Percentiles rank a stretch among this genome's conserved stretches.
Evolutionary conservation across 2,329 filamentous ascomycete genomes (phyloP).

Genomic region (Colletotrichum tanaceti): DNA sequence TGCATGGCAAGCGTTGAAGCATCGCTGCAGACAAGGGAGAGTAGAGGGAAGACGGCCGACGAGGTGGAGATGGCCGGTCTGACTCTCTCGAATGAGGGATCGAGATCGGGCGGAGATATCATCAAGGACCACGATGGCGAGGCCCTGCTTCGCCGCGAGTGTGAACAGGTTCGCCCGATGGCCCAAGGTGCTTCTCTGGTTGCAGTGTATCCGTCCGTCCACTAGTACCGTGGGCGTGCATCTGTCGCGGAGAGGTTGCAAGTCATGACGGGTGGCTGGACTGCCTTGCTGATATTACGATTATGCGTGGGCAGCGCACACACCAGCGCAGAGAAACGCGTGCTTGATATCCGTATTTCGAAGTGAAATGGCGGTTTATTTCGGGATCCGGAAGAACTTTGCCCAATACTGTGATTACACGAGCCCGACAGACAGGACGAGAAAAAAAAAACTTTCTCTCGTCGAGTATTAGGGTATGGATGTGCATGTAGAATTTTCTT

Average conservation of each 20-base stretch:
- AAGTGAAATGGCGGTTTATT: slow-evolving; percentile 3
- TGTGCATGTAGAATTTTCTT: slow-evolving; percentile 13
- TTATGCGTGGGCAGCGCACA: slow-evolving; percentile 18
- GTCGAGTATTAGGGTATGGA: slow-evolving; percentile 22
- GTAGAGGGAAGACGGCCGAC: slow-evolving; percentile 15
- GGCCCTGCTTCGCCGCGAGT: slow-evolving; percentile 6
- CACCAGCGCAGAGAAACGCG: slow-evolving; percentile 1
- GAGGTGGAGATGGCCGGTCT: slow-evolving; percentile 1
- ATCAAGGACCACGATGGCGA: slow-evolving; percentile 22
- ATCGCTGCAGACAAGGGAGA: slow-evolving; percentile 12
- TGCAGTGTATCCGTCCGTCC: slow-evolving; percentile 3
- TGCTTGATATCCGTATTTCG: not conserved
- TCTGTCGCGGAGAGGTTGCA: not conserved
- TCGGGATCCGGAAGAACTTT: slow-evolving; percentile 9
- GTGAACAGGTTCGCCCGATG: slow-evolving; percentile 30
- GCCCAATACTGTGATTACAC: not conserved
- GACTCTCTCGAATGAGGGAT: slow-evolving; percentile 19
- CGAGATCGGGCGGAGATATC: slow-evolving; percentile 32
- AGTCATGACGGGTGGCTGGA: slow-evolving; percentile 19
- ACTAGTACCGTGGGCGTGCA: not conserved
- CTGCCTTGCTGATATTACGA: slow-evolving; percentile 32
- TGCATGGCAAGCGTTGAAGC: slow-evolving; percentile 9
- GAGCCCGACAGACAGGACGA: not conserved
- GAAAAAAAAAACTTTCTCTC: slow-evolving; percentile 1
- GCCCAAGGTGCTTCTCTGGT: slow-evolving; percentile 13